phyloP scores from a whole-genome alignment of 371 early-diverging fungal genomes.

The Saksenaea oblongispora region DNA sequence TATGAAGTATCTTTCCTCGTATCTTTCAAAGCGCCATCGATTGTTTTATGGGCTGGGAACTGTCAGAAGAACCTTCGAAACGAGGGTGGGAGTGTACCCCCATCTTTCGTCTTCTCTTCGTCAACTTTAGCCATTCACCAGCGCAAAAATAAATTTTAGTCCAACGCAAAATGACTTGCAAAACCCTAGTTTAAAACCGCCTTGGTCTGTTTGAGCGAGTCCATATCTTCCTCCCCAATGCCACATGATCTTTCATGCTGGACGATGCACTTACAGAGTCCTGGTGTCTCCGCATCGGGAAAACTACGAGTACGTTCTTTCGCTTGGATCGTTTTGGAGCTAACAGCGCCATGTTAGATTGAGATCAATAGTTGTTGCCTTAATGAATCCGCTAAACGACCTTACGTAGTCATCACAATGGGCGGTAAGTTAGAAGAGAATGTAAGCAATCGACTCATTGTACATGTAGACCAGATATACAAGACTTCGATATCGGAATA shows the following conservation, averaged over 20 bases:
- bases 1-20: no score
- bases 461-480: conserved; percentile 56
- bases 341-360: conserved; percentile 24
- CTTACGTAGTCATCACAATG: conserved; percentile 44
- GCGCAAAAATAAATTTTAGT: no score
- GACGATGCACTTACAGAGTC: background rate
- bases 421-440: conserved; percentile 34
- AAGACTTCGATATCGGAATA: conserved; percentile 68
- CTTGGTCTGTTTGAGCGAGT: background rate
- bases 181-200: no score
- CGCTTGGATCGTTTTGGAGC: background rate
- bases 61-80: no score
- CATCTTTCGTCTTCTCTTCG: no score
- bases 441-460: background rate
- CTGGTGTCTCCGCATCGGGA: background rate
- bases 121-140: no score
- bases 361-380: conserved; percentile 36
- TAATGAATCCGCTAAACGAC: conserved; percentile 38
- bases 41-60: no score
- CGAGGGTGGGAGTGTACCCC: no score
- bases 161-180: no score
- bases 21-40: no score
- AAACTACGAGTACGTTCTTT: conserved; percentile 11
- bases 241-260: background rate
- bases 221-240: background rate